These are phyloP conservation scores for Kuraishia capsulata DNA, from an alignment of 805 yeast genomes.

Conservation along the genomic window DNA sequence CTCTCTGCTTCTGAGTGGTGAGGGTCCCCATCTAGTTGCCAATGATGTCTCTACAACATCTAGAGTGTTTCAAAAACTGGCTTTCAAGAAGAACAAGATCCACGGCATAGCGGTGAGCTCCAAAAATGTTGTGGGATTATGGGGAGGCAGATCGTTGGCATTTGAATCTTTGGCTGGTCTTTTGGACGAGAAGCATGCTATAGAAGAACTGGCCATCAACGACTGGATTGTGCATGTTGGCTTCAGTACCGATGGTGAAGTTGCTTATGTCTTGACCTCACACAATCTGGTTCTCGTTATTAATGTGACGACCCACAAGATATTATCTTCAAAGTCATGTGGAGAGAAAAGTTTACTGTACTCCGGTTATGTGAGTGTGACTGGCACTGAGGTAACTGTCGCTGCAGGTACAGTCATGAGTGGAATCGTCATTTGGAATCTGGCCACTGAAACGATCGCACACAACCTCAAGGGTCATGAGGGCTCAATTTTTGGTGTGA, in stretches of 20 bases:
- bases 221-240: conserved; percentile 76
- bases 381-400: conserved; percentile 36
- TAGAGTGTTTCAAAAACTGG: conserved; percentile 27
- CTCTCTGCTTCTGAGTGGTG: conserved; percentile 46
- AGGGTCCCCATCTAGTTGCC: conserved; percentile 58
- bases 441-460: conserved; percentile 28
- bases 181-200: conserved; percentile 7
- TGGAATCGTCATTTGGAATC: conserved; percentile 77
- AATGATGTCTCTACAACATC: conserved; percentile 34
- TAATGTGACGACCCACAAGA: conserved; percentile 14
- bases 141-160: conserved; percentile 67
- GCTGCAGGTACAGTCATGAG: conserved; percentile 94
- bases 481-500: conserved; percentile 85
- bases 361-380: conserved; percentile 65
- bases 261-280: conserved; percentile 58
- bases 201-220: conserved; percentile 41
- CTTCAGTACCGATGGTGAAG: conserved; percentile 29
- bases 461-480: conserved; percentile 67
- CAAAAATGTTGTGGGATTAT: conserved; percentile 27
- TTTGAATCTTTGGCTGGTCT: conserved; percentile 23
- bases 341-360: conserved; percentile 77
- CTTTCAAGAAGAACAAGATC: conserved; percentile 69
- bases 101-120: conserved; percentile 54
- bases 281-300: conserved; percentile 57
- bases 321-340: conserved; percentile 30